Evolutionary conservation across 2,329 filamentous ascomycete species (phyloP).

Genomic region (Penicillium polonicum): DNA sequence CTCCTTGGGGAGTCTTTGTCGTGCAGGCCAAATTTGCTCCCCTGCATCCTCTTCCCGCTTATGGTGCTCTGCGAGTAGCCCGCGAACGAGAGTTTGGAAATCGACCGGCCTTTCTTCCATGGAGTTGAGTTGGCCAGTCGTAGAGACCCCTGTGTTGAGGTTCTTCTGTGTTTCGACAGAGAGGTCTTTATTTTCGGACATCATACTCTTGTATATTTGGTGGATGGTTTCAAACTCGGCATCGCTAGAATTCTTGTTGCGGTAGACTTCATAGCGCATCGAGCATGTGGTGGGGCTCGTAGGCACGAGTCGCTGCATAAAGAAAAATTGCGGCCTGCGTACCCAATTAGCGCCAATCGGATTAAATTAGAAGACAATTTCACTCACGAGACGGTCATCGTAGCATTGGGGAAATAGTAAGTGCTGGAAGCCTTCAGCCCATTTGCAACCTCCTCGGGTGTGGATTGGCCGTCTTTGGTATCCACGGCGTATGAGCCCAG

Average conservation of each 20-base stretch:
- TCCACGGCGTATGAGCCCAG: slow-evolving; percentile 54
- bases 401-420: slow-evolving; percentile 38
- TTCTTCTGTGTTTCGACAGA: slow-evolving; percentile 60
- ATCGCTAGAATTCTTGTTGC: slow-evolving; percentile 58
- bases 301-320: slow-evolving; percentile 63
- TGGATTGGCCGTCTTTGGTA: slow-evolving; percentile 42
- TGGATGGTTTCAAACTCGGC: slow-evolving; percentile 58
- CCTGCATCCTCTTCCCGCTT: slow-evolving; percentile 47
- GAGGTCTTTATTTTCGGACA: slow-evolving; percentile 64
- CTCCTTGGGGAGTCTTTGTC: slow-evolving; percentile 31
- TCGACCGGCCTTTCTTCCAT: slow-evolving; percentile 58
- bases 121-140: slow-evolving; percentile 62
- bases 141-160: slow-evolving; percentile 58
- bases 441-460: slow-evolving; percentile 48
- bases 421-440: slow-evolving; percentile 43
- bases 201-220: slow-evolving; percentile 61
- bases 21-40: slow-evolving; percentile 55
- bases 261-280: slow-evolving; percentile 64
- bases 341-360: not conserved
- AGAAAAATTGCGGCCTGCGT: slow-evolving; percentile 56
- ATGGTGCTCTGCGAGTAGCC: slow-evolving; percentile 49
- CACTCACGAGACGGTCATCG: slow-evolving; percentile 35
- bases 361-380: too few species aligned
- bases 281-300: slow-evolving; percentile 50
- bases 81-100: slow-evolving; percentile 55